Conservation (phyloP, 2,329 filamentous ascomycete species). For the Ophiostoma sp. region DNA sequence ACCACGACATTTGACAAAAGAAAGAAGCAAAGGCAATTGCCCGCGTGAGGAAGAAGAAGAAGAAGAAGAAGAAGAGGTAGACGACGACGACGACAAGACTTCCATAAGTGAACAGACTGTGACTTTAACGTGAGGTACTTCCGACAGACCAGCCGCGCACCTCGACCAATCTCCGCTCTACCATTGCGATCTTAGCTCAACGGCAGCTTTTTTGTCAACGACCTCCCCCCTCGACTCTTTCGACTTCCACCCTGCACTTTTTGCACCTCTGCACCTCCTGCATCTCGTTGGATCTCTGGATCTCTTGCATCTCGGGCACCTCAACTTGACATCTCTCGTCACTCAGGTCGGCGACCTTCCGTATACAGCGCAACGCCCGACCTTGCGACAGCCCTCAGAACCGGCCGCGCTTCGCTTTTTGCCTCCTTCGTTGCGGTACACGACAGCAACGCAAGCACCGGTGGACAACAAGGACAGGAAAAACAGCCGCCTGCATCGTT, state of each 20-base stretch:
- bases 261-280: background rate
- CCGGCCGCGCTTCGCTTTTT: background rate
- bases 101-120: background rate
- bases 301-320: constrained; percentile 19
- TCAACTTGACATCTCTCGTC: constrained; percentile 3
- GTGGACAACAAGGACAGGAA: background rate
- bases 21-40: background rate
- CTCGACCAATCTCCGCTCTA: constrained; percentile 5
- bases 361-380: background rate
- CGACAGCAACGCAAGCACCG: constrained; percentile 8
- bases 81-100: background rate
- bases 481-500: constrained; percentile 12
- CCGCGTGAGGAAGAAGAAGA: background rate
- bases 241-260: background rate
- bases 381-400: background rate
- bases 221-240: background rate
- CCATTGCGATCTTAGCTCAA: constrained; percentile 7
- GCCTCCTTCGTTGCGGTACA: background rate
- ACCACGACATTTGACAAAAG: constrained; percentile 1
- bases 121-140: background rate
- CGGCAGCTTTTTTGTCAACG: background rate
- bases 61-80: background rate
- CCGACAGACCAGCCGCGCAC: background rate
- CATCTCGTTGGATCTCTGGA: background rate
- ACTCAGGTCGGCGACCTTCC: constrained; percentile 26